A percentile compares a stretch with the other conserved stretches of the same genome.
Evolutionary conservation across 257 asterid species (phyloP).

Genomic region (Nicotiana tabacum): DNA sequence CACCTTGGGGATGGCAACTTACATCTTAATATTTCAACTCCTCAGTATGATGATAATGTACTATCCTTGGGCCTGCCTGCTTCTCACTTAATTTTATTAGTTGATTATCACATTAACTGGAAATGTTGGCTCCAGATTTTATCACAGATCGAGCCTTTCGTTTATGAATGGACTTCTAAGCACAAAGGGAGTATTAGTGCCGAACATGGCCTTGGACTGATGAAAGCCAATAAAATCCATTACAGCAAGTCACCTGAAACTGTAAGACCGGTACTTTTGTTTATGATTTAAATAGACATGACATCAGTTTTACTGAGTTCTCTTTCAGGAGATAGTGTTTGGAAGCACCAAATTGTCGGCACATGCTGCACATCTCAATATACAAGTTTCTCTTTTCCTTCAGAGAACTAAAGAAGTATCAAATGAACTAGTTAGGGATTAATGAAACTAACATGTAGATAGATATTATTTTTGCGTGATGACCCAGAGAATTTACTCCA

Average conservation of each 20-base stretch:
- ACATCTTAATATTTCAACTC: slow-evolving; percentile 85
- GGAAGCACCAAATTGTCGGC: background rate
- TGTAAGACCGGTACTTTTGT: slow-evolving; percentile 39
- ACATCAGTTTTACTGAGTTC: background rate
- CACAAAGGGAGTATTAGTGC: slow-evolving; percentile 97
- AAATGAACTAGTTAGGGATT: background rate
- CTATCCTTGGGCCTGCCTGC: slow-evolving; percentile 14
- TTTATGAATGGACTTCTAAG: slow-evolving; percentile 95
- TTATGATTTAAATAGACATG: background rate
- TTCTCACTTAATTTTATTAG: slow-evolving; percentile 11
- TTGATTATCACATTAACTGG: slow-evolving; percentile 9
- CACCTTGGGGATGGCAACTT: slow-evolving; percentile 98
- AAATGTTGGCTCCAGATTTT: slow-evolving; percentile 47
- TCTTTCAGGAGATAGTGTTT: background rate
- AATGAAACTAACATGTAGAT: background rate
- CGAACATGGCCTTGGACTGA: slow-evolving; percentile 92
- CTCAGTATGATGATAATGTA: slow-evolving; percentile 63
- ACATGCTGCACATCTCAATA: background rate
- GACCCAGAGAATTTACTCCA: background rate
- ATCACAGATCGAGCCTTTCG: slow-evolving; percentile 84
- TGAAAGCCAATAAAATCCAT: slow-evolving; percentile 89
- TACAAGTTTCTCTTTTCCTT: background rate
- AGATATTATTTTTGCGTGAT: background rate
- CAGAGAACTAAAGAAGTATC: background rate
- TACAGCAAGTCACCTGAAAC: slow-evolving; percentile 89